Conservation (phyloP, 768 basidiomycete genomes). For the Amanita pallidorosea region DNA sequence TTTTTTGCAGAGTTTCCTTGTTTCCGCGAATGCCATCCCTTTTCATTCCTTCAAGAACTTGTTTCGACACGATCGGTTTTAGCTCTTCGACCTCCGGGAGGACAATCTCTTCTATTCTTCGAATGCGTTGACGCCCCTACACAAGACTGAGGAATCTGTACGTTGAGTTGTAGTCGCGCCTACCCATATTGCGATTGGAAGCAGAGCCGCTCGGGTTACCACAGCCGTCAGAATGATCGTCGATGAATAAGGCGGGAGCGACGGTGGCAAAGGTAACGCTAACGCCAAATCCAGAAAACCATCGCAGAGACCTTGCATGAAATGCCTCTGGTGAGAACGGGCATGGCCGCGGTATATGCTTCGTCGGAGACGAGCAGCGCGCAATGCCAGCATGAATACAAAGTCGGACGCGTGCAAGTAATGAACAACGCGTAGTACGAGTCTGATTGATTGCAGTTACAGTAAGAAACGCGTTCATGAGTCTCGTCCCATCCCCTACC, state of each 20-base stretch:
- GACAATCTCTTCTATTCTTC: slow-evolving; percentile 49
- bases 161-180: slow-evolving; percentile 11
- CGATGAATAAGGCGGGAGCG: slow-evolving; percentile 59
- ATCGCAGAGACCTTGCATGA: slow-evolving; percentile 38
- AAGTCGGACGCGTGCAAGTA: no score
- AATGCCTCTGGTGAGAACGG: slow-evolving; percentile 9
- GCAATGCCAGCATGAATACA: slow-evolving; percentile 15
- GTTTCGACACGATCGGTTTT: slow-evolving; percentile 29
- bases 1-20: slow-evolving; percentile 35
- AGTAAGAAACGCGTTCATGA: slow-evolving; percentile 20
- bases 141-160: slow-evolving; percentile 8
- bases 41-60: slow-evolving; percentile 44
- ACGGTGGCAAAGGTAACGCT: slow-evolving; percentile 62
- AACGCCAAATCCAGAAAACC: slow-evolving; percentile 69
- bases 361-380: slow-evolving; percentile 13
- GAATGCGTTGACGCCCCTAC: slow-evolving; percentile 52
- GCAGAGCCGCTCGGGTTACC: slow-evolving; percentile 45
- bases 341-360: background rate
- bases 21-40: slow-evolving; percentile 41
- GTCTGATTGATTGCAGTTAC: slow-evolving; percentile 8
- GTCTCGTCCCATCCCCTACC: slow-evolving; percentile 8
- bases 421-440: slow-evolving; percentile 15
- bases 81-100: slow-evolving; percentile 44
- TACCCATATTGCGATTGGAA: slow-evolving; percentile 76
- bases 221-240: slow-evolving; percentile 67